A percentile compares a stretch with the other conserved stretches of the same genome.
These are phyloP conservation scores for Reutealis trisperma DNA, from an alignment of 345 rosid species.

Conservation along the genomic window DNA sequence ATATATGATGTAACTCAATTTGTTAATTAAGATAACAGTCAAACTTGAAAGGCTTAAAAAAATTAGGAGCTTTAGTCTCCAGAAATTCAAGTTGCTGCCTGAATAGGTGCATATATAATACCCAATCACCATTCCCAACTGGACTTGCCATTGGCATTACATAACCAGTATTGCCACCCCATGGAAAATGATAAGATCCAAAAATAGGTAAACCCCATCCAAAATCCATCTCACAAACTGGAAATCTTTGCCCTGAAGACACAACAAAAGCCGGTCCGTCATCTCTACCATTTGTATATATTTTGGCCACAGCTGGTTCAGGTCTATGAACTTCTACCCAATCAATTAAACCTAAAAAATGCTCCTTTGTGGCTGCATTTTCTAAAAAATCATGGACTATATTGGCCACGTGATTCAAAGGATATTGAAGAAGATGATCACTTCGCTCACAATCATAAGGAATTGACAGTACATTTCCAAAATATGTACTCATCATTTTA, in stretches of 20 bases:
- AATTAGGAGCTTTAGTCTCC: constrained; percentile 37
- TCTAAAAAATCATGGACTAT: constrained; percentile 52
- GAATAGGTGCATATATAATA: constrained; percentile 50
- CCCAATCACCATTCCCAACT: constrained; percentile 53
- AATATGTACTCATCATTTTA: constrained; percentile 34
- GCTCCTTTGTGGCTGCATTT: constrained; percentile 47
- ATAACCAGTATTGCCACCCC: constrained; percentile 55
- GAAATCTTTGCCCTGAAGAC: constrained; percentile 71
- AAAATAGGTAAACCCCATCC: constrained; percentile 60
- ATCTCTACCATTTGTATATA: constrained; percentile 39
- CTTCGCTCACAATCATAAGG: constrained; percentile 46
- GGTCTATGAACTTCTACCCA: constrained; percentile 79
- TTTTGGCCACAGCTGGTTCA: constrained; percentile 44
- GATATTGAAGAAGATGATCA: constrained; percentile 38
- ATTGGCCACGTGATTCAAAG: constrained; percentile 52
- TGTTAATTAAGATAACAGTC: constrained; percentile 12
- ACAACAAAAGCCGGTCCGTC: constrained; percentile 69
- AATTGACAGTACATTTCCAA: constrained; percentile 71
- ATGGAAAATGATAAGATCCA: constrained; percentile 65
- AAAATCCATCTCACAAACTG: constrained; percentile 47
- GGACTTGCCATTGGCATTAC: constrained; percentile 68
- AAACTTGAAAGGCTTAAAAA: constrained; percentile 39
- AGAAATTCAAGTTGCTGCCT: constrained; percentile 33
- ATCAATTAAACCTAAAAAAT: constrained; percentile 70
- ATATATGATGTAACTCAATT: not conserved